Percentiles rank a stretch among this genome's conserved stretches.
phyloP scores from a whole-genome alignment of 805 yeast genomes.

The Teunomyces kruisii region DNA sequence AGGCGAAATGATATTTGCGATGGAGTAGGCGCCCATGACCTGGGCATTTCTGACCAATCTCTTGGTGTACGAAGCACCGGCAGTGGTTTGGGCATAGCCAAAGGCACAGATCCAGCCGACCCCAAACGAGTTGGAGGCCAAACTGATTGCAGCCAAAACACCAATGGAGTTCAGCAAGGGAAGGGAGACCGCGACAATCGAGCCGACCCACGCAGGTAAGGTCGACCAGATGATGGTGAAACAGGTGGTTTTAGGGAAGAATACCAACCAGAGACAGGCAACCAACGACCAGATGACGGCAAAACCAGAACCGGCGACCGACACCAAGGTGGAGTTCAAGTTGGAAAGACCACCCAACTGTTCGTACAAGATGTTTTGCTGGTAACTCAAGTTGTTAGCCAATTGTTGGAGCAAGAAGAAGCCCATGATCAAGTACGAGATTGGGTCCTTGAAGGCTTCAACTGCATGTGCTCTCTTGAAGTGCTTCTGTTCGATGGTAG shows the following conservation, averaged over 20 bases:
- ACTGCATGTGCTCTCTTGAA: slow-evolving; percentile 49
- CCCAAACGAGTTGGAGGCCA: slow-evolving; percentile 48
- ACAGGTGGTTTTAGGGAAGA: slow-evolving; percentile 37
- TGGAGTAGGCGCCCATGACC: slow-evolving; percentile 45
- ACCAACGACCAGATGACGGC: slow-evolving; percentile 42
- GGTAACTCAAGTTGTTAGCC: slow-evolving; percentile 55
- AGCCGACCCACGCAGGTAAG: slow-evolving; percentile 45
- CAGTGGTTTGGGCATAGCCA: slow-evolving; percentile 29
- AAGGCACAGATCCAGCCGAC: slow-evolving; percentile 34
- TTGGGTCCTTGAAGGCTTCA: slow-evolving; percentile 50
- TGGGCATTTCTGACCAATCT: slow-evolving; percentile 46
- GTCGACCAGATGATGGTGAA: slow-evolving; percentile 33
- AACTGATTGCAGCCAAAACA: slow-evolving; percentile 41
- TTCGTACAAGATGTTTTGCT: slow-evolving; percentile 48
- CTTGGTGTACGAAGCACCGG: slow-evolving; percentile 49
- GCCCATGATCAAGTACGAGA: slow-evolving; percentile 20
- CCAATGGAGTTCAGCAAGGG: slow-evolving; percentile 46
- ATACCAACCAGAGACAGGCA: slow-evolving; percentile 28
- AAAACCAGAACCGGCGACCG: slow-evolving; percentile 54
- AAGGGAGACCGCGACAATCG: slow-evolving; percentile 45
- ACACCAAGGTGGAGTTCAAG: slow-evolving; percentile 50
- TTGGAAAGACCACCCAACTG: slow-evolving; percentile 42
- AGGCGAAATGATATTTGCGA: slow-evolving; percentile 55
- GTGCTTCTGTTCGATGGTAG: slow-evolving; percentile 39
- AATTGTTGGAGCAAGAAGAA: slow-evolving; percentile 47